A percentile compares a stretch with the other conserved stretches of the same genome.
These are phyloP conservation scores for Colletotrichum magnum DNA, from an alignment of 2,329 filamentous ascomycete species.

Conservation along the genomic window DNA sequence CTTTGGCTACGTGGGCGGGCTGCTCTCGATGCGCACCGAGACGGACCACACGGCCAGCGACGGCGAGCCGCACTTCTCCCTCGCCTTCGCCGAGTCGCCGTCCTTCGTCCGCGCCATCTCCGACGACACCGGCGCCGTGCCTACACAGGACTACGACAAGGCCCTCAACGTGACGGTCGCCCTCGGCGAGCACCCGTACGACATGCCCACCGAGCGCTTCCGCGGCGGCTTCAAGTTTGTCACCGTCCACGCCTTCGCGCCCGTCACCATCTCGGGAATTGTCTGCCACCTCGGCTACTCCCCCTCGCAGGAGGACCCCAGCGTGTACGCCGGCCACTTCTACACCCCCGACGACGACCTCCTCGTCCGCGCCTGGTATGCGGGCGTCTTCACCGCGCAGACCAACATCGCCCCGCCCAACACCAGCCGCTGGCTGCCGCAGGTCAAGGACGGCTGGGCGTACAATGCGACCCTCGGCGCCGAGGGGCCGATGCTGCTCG, in stretches of 20 bases:
- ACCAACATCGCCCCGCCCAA: constrained; percentile 49
- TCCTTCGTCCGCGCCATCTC: constrained; percentile 44
- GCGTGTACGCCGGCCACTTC: constrained; percentile 61
- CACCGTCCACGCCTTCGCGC: constrained; percentile 48
- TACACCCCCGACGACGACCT: constrained; percentile 56
- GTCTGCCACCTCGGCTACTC: constrained; percentile 49
- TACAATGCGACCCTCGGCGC: constrained; percentile 51
- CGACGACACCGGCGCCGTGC: constrained; percentile 44
- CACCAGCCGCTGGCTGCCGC: constrained; percentile 49
- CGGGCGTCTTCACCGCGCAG: constrained; percentile 55
- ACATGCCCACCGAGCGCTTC: constrained; percentile 49
- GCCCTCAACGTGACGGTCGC: constrained; percentile 42
- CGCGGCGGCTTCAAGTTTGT: constrained; percentile 62
- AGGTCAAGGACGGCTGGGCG: constrained; percentile 58
- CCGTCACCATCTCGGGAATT: constrained; percentile 46
- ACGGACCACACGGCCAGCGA: not conserved
- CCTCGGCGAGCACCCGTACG: constrained; percentile 22
- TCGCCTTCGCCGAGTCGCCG: constrained; percentile 45
- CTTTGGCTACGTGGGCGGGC: constrained; percentile 41
- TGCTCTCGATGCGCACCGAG: constrained; percentile 31
- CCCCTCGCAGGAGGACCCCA: constrained; percentile 53
- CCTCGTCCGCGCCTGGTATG: constrained; percentile 63
- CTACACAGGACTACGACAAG: constrained; percentile 44
- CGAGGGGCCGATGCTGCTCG: constrained; percentile 53
- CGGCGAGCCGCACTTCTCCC: constrained; percentile 40